Conservation (phyloP, 441 rosid genomes). For the Geranium incanum region DNA sequence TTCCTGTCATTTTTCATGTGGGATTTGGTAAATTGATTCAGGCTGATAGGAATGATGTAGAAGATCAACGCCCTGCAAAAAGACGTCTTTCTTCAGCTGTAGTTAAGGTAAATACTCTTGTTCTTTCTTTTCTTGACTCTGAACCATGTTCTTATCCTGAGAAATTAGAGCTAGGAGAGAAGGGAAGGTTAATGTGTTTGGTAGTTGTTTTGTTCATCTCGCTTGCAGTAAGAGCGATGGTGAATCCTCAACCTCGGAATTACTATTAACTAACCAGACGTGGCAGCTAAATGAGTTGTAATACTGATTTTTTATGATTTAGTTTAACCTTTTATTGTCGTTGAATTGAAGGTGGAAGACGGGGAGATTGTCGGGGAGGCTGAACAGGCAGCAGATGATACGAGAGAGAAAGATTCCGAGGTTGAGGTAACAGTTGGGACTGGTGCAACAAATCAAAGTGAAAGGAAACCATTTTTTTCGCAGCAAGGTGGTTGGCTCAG, state of each 20-base stretch:
- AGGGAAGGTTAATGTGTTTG: not conserved
- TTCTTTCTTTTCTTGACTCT: not conserved
- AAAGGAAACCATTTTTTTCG: conserved; percentile 30
- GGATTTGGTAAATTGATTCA: conserved; percentile 19
- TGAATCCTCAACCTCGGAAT: not conserved
- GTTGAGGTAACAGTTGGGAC: conserved; percentile 29
- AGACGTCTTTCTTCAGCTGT: conserved; percentile 81
- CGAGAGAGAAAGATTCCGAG: conserved; percentile 22
- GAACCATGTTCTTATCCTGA: not conserved
- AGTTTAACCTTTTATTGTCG: conserved; percentile 7
- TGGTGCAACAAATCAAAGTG: conserved; percentile 27
- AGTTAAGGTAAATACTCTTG: conserved; percentile 53
- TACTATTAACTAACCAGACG: not conserved
- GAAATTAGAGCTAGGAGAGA: not conserved
- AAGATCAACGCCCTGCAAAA: conserved; percentile 83
- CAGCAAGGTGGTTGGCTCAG: conserved; percentile 45
- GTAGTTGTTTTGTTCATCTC: not conserved
- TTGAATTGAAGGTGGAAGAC: conserved; percentile 50
- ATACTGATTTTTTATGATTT: not conserved
- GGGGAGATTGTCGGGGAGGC: conserved; percentile 46
- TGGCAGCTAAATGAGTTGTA: not conserved
- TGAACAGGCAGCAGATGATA: conserved; percentile 24
- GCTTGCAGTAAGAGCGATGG: no score
- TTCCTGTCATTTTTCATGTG: not conserved
- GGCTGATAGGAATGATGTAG: conserved; percentile 63